Evolutionary conservation across 2,329 filamentous ascomycete genomes (phyloP), one percentile per base, ranked within the genome.

Genomic region (Pseudogymnoascus sp.): DNA sequence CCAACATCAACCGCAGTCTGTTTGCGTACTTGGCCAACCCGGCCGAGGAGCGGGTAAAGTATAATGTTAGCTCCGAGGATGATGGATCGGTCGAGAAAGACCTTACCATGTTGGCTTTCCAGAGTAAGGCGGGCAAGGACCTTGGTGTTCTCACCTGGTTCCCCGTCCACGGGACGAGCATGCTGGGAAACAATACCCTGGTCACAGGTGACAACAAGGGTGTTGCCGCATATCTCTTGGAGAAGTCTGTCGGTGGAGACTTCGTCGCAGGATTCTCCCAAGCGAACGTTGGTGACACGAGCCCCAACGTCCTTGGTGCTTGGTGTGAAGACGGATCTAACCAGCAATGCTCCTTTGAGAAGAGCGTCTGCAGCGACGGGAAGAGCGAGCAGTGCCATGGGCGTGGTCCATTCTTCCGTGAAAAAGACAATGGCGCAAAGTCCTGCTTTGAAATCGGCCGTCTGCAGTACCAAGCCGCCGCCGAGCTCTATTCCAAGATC

Each of bases 201-300:
- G 84, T 94, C 58, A 87, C 91, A 2, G 93, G 90, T n/a, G 93
- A 97, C 73, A 97, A 97, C 77, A 97, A 97, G 75, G 93, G 93
- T 11, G 90, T 96, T 6, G 92, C 93, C 2, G 89, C 92, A 0
- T 88, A 88, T 70, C 77, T 96, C 11, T 87, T 97, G 60, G 93
- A 97, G 71, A 82, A 88, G 65, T 85, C 82, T 59, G 79, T 88
- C 57, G 71, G 75, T 2, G 74, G 73, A n/a, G 78, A 83, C 16
- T 96, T 96, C 67, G 89, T 97, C 1, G 91, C 92, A 2, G 93
- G 91, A 4, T 97, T 97, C 72, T 94, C 90, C 0, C 93, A 97
- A 72, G 85, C 92, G 9, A 96, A 88, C 65, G 91, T 96, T 18
- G 93, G 91, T 20, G 93, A 97, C 69, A 96, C 91, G 0, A 90